Percentiles rank a stretch among this genome's conserved stretches.
Conservation (phyloP, 345 rosid genomes). For the Laguncularia racemosa region DNA sequence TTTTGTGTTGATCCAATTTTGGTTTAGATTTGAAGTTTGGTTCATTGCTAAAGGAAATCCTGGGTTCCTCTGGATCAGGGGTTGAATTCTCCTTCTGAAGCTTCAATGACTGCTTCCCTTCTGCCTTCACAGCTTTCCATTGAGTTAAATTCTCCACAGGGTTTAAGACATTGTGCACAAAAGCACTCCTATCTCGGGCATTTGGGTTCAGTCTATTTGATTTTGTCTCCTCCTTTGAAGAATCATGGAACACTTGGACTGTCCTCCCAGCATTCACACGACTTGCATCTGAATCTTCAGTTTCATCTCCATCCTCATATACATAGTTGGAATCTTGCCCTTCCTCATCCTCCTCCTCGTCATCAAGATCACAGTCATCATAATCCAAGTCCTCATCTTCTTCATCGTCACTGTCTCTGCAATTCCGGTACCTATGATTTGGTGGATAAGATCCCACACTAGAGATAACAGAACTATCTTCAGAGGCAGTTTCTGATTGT, state of each 20-base stretch:
- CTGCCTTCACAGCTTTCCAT: constrained; percentile 75
- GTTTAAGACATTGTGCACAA: constrained; percentile 59
- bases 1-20: constrained; percentile 30
- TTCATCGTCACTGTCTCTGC: constrained; percentile 69
- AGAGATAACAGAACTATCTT: constrained; percentile 31
- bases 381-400: constrained; percentile 32
- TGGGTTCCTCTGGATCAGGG: constrained; percentile 25
- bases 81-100: constrained; percentile 64
- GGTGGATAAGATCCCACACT: constrained; percentile 55
- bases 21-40: constrained; percentile 30
- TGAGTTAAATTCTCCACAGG: constrained; percentile 93
- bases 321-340: constrained; percentile 19
- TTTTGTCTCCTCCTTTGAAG: constrained; percentile 20
- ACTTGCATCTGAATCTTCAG: constrained; percentile 7
- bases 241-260: constrained; percentile 6
- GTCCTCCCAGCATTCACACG: constrained; percentile 16
- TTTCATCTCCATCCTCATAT: constrained; percentile 21
- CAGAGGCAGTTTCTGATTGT: constrained; percentile 40
- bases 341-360: constrained; percentile 17
- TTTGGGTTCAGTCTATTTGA: constrained; percentile 18
- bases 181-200: constrained; percentile 39
- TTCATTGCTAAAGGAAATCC: constrained; percentile 24
- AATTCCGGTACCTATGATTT: constrained; percentile 55
- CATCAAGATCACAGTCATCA: constrained; percentile 38
- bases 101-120: constrained; percentile 33